Base-by-base conservation (phyloP, 306 rosid species). In the Comarum palustre region DNA sequence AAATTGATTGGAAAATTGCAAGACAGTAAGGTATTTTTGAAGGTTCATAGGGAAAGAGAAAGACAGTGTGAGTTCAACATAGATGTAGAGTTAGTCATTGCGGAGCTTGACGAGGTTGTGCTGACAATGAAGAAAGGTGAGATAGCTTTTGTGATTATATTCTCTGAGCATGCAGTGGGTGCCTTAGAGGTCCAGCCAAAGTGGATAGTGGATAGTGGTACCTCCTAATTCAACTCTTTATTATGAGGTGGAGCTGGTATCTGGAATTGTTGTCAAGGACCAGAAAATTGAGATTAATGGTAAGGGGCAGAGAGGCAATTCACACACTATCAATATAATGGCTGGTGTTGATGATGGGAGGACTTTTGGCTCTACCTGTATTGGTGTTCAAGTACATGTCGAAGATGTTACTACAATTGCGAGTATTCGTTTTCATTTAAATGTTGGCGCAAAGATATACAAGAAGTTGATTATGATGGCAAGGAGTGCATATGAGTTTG, bases 91-190 rank as follows among this genome's bases (percentile, higher is more conserved):
- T 90, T 87, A 89, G 97, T 87, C 62, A 83, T 91, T 76, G 96
- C 86, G 20, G 98, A 97, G 71, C 90, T 93, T 5, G 97, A 93
- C 75, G 85, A 79, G 81, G 97, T 90, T 68, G 89, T 89, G 24
- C 7, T 77, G 73, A 87, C 92, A 54, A 93, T 93, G 98, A 93
- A 90, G 80, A 93, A 87, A 77, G 97, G 98, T 80, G 98, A 93
- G 80, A 79, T 83, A 17, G 94, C 98, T 29, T 61, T 80, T 51
- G 14, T 91, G 87, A 85, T 86, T 27, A 45, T 93, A 64, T 90
- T 92, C 0, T 94, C 94, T 5, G 96, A 91, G 72, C 89, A 91
- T 83, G 98, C 91, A 48, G 89, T 87, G 81, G 97, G 97, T 31
- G 80, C 88, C 1, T 71, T 83, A 0, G 89, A 86, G 78, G 79